Evolutionary conservation across 768 basidiomycete species (phyloP), one percentile per base, ranked within the genome.

Genomic region (Crepidotus variabilis): DNA sequence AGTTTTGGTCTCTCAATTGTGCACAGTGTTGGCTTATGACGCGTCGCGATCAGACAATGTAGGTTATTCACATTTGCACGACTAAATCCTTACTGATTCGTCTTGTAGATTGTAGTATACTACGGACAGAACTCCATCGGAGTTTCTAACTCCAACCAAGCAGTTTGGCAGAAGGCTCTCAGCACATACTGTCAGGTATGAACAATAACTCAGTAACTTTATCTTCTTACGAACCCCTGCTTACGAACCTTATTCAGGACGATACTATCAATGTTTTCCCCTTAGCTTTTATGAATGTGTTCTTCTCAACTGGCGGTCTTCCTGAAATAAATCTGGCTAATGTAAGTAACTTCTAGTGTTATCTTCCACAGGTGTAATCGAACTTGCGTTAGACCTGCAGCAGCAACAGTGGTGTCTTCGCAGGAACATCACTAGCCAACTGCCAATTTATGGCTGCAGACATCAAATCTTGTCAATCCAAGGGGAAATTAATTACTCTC

Each of bases 71-170:
- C 18, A 22, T 36, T 47, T 47, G 46, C 9, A 21, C 39, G 2
- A 18, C 33, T 9, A 34, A 50, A 33, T 24, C 3, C 16, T 45
- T 52, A 6, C n/a, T 24, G 6, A 21, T 9, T 39, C 13, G 22
- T 45, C 23, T 11, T 4, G 39, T 50, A 32, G 20, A 48, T 18
- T 47, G 23, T 8, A 55, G 78, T 76, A 3, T 82, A 83, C 61
- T 83, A 73, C 71, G 82, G 84, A 16, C 84, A 85, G 62, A 82
- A 86, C 63, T 83, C 81, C 9, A 81, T 79, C 54, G 84, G 84
- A 32, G 81, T 81, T 2, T 76, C 78, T 1, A 72, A 80, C 60
- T 61, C 71, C 2, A 67, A 68, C 56, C 58, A 66, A 50, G 61
- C 72, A 9, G 75, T 74, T 4, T 84, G 75, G 72, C 83, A 86